Conservation (phyloP, 2,329 filamentous ascomycete genomes). For the Pseudocercospora fijiensis region DNA sequence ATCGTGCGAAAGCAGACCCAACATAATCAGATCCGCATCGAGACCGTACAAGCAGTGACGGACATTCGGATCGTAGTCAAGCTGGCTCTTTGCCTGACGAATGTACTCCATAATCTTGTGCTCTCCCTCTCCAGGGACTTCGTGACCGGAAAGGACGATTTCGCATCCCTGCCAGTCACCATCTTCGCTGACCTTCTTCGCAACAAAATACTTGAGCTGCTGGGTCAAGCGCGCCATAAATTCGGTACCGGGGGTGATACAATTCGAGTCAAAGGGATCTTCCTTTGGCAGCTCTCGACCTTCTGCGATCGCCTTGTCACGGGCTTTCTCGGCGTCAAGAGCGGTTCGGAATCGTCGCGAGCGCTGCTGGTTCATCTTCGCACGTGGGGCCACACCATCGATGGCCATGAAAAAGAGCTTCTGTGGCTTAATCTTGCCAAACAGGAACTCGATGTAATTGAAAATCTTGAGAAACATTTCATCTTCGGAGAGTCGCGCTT, state of each 20-base stretch:
- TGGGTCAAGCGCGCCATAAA: slow-evolving; percentile 96
- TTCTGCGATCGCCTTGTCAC: slow-evolving; percentile 86
- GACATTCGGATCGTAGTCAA: slow-evolving; percentile 86
- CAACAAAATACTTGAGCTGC: slow-evolving; percentile 97
- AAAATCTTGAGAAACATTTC: slow-evolving; percentile 99
- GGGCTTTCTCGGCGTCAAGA: slow-evolving; percentile 81
- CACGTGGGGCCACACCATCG: slow-evolving; percentile 92
- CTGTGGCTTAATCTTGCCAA: slow-evolving; percentile 97
- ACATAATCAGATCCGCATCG: slow-evolving; percentile 97
- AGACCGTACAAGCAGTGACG: slow-evolving; percentile 96
- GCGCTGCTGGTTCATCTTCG: slow-evolving; percentile 99
- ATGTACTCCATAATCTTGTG: slow-evolving; percentile 99
- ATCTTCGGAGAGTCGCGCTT: slow-evolving; percentile 91
- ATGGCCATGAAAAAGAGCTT: slow-evolving; percentile 99
- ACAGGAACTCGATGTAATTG: slow-evolving; percentile 99
- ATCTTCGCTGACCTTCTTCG: slow-evolving; percentile 97
- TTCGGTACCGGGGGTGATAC: slow-evolving; percentile 93
- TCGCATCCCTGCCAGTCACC: slow-evolving; percentile 96
- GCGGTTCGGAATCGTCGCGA: slow-evolving; percentile 93
- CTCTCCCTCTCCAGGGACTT: slow-evolving; percentile 96
- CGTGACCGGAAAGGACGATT: slow-evolving; percentile 92
- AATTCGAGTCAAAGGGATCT: slow-evolving; percentile 96
- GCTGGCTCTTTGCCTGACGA: slow-evolving; percentile 92
- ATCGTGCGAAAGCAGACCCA: slow-evolving; percentile 94
- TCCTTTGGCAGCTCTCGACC: slow-evolving; percentile 93